Percentiles rank a stretch among this genome's conserved stretches.
These are phyloP conservation scores for Penicillium sp. DNA, from an alignment of 2,329 filamentous ascomycete species.

Conservation along the genomic window DNA sequence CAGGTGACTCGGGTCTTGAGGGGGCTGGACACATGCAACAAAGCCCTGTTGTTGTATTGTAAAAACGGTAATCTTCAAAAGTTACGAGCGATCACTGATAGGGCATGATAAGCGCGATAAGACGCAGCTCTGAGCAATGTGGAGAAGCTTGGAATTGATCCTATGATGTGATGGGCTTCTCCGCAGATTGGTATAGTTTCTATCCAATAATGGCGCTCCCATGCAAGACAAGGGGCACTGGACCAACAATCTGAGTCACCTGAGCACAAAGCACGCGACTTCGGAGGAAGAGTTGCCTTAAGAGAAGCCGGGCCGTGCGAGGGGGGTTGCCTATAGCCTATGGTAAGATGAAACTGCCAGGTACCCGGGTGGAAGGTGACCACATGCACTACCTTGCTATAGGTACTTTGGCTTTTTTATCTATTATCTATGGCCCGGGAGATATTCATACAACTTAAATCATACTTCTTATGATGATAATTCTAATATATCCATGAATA, in stretches of 20 bases:
- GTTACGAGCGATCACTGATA: constrained; percentile 6
- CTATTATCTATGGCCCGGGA: background rate
- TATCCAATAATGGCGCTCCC: constrained; percentile 4
- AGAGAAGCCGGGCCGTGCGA: constrained; percentile 10
- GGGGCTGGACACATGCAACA: background rate
- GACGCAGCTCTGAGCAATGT: constrained; percentile 14
- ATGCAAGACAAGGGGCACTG: background rate
- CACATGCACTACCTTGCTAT: background rate
- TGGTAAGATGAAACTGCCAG: constrained; percentile 12
- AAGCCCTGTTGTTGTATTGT: background rate
- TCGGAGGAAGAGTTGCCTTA: constrained; percentile 21
- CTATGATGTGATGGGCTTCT: constrained; percentile 9
- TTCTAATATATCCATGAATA: background rate
- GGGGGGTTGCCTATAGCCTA: background rate
- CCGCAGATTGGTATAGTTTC: constrained; percentile 3
- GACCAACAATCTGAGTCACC: constrained; percentile 10
- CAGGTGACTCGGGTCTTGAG: constrained; percentile 16
- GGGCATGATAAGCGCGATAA: constrained; percentile 19
- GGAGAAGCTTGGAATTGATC: constrained; percentile 5
- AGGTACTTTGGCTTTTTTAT: background rate
- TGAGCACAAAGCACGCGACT: constrained; percentile 23
- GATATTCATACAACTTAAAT: background rate
- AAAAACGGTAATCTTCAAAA: background rate
- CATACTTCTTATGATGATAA: background rate
- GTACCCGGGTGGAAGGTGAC: constrained; percentile 13